A percentile compares a stretch with the other conserved stretches of the same genome.
phyloP scores from a whole-genome alignment of 75 land plant species.

The Selaginella moellendorffii region DNA sequence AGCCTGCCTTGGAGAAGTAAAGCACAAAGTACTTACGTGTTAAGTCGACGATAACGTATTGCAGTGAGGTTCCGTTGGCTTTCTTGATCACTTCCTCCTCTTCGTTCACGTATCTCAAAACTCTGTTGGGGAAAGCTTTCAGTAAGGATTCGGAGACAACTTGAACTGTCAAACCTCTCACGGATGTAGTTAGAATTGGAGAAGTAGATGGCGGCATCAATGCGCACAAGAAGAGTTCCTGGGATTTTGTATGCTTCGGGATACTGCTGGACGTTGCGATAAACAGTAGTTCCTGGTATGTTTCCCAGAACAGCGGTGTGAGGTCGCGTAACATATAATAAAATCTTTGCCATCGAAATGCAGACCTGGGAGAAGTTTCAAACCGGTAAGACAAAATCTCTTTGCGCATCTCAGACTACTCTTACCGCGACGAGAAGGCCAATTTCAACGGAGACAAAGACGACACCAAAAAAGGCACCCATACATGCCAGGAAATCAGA shows the following conservation, averaged over 20 bases:
- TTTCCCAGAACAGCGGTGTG: conserved; percentile 61
- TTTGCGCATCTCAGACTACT: neutral
- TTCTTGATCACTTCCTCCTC: neutral
- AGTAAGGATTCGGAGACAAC: neutral
- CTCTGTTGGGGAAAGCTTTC: neutral
- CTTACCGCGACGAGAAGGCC: conserved; percentile 70
- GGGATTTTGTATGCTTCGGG: conserved; percentile 58
- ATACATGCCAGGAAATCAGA: conserved; percentile 72
- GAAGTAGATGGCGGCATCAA: conserved; percentile 77
- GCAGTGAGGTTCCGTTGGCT: neutral
- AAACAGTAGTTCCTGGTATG: conserved; percentile 61
- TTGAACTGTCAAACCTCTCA: neutral
- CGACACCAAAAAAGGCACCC: conserved; percentile 91
- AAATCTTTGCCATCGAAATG: conserved; percentile 58
- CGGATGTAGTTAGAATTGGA: neutral
- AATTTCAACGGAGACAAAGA: conserved; percentile 62
- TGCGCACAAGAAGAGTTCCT: conserved; percentile 50
- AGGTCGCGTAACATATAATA: conserved; percentile 73
- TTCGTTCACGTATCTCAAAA: neutral
- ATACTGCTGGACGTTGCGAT: conserved; percentile 67
- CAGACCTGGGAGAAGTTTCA: conserved; percentile 26
- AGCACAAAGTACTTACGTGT: neutral
- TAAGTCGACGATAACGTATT: neutral
- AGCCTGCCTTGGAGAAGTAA: neutral
- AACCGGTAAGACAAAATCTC: neutral